Conservation (phyloP, 2,329 filamentous ascomycete genomes). For the Colletotrichum caudatum region DNA sequence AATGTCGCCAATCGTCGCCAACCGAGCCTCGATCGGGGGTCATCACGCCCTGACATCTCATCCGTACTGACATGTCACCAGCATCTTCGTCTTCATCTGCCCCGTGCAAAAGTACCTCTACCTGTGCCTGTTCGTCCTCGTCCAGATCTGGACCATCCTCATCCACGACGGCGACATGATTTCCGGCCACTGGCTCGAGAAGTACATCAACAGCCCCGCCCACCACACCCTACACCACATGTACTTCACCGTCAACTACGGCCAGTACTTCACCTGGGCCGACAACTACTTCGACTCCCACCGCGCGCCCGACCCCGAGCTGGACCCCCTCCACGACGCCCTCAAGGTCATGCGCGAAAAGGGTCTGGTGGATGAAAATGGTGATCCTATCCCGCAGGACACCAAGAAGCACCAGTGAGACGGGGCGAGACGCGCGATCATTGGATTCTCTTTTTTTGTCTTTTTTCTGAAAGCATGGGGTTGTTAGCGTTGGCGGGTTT, state of each 20-base stretch:
- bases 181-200: conserved; percentile 59
- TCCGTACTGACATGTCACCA: conserved; percentile 43
- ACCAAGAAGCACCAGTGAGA: conserved; percentile 43
- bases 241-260: conserved; percentile 64
- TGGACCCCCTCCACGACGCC: conserved; percentile 59
- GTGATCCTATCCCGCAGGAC: conserved; percentile 53
- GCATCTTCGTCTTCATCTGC: conserved; percentile 58
- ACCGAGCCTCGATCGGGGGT: not conserved
- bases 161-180: conserved; percentile 65
- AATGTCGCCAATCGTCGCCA: not conserved
- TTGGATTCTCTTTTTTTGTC: not conserved
- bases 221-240: conserved; percentile 63
- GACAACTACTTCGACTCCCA: conserved; percentile 60
- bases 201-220: conserved; percentile 61
- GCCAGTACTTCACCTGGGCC: conserved; percentile 63
- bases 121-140: conserved; percentile 57
- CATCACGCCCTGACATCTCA: not conserved
- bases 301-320: conserved; percentile 55
- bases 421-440: not conserved
- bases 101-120: conserved; percentile 61
- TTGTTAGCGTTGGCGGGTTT: not conserved
- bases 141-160: conserved; percentile 63
- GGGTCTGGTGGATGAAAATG: conserved; percentile 58
- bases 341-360: conserved; percentile 59
- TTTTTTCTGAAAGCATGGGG: too few relatives aligned